Evolutionary conservation across 1,284 basidiomycete genomes (phyloP), one percentile per base, ranked within the genome.

Genomic region (Athelia psychrophila): DNA sequence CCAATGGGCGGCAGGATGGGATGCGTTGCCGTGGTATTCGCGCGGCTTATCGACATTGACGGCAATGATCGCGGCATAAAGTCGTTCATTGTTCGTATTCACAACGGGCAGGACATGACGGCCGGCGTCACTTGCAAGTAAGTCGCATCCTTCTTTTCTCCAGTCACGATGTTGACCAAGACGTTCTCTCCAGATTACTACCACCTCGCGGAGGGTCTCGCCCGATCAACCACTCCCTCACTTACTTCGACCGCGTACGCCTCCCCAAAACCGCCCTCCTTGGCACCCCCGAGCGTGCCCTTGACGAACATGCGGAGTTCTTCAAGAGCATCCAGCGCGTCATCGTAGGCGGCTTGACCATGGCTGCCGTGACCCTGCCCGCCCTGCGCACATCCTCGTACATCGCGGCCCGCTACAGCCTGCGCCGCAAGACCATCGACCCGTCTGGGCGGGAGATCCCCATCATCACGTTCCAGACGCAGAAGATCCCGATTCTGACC

Each of bases 141-240:
- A 33, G 59, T 54, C 9, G 19, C n/a, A n/a, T 33, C 50, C 12
- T 35, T 35, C 33, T 10, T 15, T 50, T 50, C 20, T 22, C 27
- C 15, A 9, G 22, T n/a, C 30, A 10, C 12, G 3, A 10, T 33
- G 19, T 38, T 13, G 23, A 32, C 10, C 53, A 24, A 4, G 19
- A 30, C 5, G 19, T 15, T 18, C 30, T 9, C 2, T 13, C 27
- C 46, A 75, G 74, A 42, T 51, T 66, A 4, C 61, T 77, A n/a
- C 67, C 73, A 25, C 58, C 56, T 13, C 68, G 70, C 3, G 64
- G 59, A n/a, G 71, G 71, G 9, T 62, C 67, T 9, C 51, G 52
- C 15, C 73, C 76, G 0, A 55, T 78, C 27, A 64, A 67, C 12
- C 71, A 76, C 53, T 56, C 67, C 1, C 54, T 78, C 20, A 78